Evolutionary conservation across 345 rosid species (phyloP).

Genomic region (Lepidium africanum): DNA sequence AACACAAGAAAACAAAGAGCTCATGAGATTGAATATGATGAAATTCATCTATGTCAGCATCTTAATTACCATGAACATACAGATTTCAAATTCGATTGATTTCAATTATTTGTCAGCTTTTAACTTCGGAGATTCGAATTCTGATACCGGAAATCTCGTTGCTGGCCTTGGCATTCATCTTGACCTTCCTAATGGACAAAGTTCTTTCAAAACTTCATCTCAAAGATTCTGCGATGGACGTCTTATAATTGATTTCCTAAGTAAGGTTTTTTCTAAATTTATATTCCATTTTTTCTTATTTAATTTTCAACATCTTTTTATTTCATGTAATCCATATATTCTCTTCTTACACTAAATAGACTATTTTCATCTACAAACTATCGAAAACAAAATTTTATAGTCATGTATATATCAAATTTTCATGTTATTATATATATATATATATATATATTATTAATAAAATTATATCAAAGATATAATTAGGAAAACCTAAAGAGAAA

Average conservation of each 20-base stretch:
- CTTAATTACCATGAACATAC: background rate
- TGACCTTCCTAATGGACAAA: conserved; percentile 40
- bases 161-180: conserved; percentile 46
- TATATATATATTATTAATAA: too few relatives aligned
- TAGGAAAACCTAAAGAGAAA: too few relatives aligned
- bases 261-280: conserved; percentile 22
- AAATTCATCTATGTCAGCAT: background rate
- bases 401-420: too few relatives aligned
- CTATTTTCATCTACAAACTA: too few relatives aligned
- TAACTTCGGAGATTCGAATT: conserved; percentile 74
- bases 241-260: conserved; percentile 49
- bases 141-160: conserved; percentile 50
- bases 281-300: too few relatives aligned
- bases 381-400: too few relatives aligned
- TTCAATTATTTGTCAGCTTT: conserved; percentile 44
- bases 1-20: background rate
- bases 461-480: too few relatives aligned
- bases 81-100: conserved; percentile 19
- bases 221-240: conserved; percentile 69
- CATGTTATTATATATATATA: too few relatives aligned
- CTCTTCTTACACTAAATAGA: too few relatives aligned
- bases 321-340: too few relatives aligned
- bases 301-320: too few relatives aligned
- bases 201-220: conserved; percentile 38
- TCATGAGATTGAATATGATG: background rate